These are phyloP conservation scores for Sideroxylon spinosum DNA, from an alignment of 179 eudicot genomes.

Conservation along the genomic window DNA sequence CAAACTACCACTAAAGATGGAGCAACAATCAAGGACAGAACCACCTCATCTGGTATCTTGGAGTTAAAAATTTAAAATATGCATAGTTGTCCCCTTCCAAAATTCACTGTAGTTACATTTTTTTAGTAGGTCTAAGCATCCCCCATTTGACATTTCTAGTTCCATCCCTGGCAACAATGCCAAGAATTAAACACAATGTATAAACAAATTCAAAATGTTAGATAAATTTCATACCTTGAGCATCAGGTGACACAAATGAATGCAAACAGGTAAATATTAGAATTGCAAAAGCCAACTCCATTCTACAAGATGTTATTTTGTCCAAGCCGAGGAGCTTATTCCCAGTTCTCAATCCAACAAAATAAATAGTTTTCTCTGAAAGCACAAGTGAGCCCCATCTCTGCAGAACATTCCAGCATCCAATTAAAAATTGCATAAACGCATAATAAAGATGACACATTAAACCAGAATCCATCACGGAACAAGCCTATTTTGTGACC, in stretches of 20 bases:
- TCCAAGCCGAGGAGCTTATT: background rate
- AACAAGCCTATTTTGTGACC: background rate
- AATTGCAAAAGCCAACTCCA: slow-evolving; percentile 41
- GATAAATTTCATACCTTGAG: slow-evolving; percentile 48
- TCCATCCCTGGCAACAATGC: background rate
- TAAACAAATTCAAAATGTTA: background rate
- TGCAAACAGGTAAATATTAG: slow-evolving; percentile 39
- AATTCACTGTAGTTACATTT: too few species aligned
- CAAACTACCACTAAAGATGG: too few species aligned
- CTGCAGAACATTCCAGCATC: slow-evolving; percentile 17
- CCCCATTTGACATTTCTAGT: too few species aligned
- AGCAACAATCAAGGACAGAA: too few species aligned
- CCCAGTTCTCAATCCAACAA: slow-evolving; percentile 14
- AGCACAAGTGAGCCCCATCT: slow-evolving; percentile 8
- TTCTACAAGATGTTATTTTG: slow-evolving; percentile 15
- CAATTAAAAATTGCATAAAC: background rate
- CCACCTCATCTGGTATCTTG: too few species aligned
- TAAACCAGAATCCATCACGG: background rate
- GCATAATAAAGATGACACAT: background rate
- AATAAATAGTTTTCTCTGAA: background rate
- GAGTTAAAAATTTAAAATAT: too few species aligned
- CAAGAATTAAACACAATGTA: background rate
- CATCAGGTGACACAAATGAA: slow-evolving; percentile 37
- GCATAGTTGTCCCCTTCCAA: too few species aligned
- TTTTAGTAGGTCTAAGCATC: too few species aligned